Base-by-base conservation (phyloP, 768 basidiomycete species). In the Fistulinella prunicolor region DNA sequence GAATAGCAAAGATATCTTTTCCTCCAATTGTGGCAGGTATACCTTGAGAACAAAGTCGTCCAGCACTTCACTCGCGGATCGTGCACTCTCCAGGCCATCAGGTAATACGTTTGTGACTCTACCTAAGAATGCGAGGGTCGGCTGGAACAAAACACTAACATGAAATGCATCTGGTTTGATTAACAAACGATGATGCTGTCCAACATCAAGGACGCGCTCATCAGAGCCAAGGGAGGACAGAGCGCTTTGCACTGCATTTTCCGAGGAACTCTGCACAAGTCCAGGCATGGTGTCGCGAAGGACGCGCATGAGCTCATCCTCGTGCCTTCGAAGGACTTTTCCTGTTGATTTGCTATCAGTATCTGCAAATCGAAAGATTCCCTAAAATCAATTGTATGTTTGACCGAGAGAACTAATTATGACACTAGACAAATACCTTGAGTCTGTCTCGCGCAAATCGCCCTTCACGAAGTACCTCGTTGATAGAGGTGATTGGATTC, bases 261-360 rank as follows among this genome's bases (percentile, higher is more conserved):
- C 85, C 0, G 79, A 69, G 8, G 79, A 70, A 30, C 80, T 81
- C 35, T 89, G 82, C 8, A 93, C 94, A 36, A 99, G 78, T 17
- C 96, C 96, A 0, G 96, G 96, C 65, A 97, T 94, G 0, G 90
- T 94, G 32, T 92, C 85, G 63, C 86, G 87, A 23, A 99, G 76
- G 1, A 90, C 81, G 32, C 80, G 78, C 19, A 84, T 87, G 23
- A 99, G 77, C 38, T 87, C 85, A 48, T 95, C 90, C 69, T 97
- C 94, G 56, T 93, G 82, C 6, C 70, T 69, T 56, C 81, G 82
- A 37, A 97, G 79, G 10, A 74, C 68, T 58, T 85, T 91, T 47
- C 71, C 76, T 6, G 83, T 76, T 16, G 76, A 63, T 64, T 91
- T 95, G 24, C 72, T 56, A 64, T 98, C 93, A 16, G 94, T 92